Evolutionary conservation across 257 asterid genomes (phyloP).

Genomic region (Fraxinus americana): DNA sequence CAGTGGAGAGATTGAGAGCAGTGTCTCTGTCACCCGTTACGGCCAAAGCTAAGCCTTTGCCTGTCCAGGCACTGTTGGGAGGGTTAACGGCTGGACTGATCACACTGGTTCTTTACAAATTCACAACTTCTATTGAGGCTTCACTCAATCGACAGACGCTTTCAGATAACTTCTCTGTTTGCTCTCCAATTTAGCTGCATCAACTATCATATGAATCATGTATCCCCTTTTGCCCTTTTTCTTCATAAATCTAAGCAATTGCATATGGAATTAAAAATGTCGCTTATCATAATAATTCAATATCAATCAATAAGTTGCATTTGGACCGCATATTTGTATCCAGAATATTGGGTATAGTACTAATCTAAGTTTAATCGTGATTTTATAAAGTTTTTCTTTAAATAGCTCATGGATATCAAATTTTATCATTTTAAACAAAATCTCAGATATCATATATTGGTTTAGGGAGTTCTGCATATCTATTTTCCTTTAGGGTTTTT

Average conservation of each 20-base stretch:
- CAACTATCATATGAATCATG: neutral
- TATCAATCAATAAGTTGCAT: neutral
- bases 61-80: slow-evolving; percentile 79
- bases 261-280: neutral
- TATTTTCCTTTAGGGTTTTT: neutral
- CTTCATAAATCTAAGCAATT: neutral
- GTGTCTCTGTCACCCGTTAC: slow-evolving; percentile 52
- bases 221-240: neutral
- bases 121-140: slow-evolving; percentile 74
- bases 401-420: neutral
- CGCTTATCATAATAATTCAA: neutral
- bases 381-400: neutral
- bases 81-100: slow-evolving; percentile 74
- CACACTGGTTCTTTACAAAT: slow-evolving; percentile 71
- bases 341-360: neutral
- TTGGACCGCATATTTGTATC: neutral
- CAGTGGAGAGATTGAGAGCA: slow-evolving; percentile 67
- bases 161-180: slow-evolving; percentile 73
- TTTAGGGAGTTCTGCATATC: neutral
- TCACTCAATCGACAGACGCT: slow-evolving; percentile 72
- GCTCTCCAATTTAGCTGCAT: slow-evolving; percentile 24
- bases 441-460: neutral
- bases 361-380: neutral
- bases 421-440: too few species aligned
- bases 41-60: slow-evolving; percentile 63